Conservation (phyloP, 176 grass and related monocot genomes). For the Leersia perrieri region DNA sequence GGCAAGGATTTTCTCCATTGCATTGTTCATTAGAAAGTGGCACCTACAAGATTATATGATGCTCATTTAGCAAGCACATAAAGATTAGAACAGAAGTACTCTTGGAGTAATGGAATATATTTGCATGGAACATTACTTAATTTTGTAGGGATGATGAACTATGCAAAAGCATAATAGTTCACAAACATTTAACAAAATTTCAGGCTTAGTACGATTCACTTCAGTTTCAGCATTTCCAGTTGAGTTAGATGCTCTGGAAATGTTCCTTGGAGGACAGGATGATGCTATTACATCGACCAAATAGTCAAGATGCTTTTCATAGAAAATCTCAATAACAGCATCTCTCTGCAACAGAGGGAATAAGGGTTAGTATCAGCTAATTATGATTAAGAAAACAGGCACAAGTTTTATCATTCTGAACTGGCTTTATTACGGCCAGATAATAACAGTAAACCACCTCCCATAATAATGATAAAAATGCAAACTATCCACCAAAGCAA, state of each 20-base stretch:
- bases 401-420: conserved; percentile 13
- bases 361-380: conserved; percentile 31
- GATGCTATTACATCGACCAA: conserved; percentile 96
- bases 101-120: conserved; percentile 20
- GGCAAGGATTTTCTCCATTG: conserved; percentile 85
- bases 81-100: conserved; percentile 16
- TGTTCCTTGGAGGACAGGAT: conserved; percentile 55
- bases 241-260: conserved; percentile 41
- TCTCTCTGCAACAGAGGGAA: conserved; percentile 70
- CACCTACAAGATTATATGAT: conserved; percentile 59
- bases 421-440: background rate
- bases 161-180: conserved; percentile 97
- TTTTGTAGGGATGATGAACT: conserved; percentile 92
- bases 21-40: conserved; percentile 92
- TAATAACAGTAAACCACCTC: background rate
- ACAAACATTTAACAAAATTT: conserved; percentile 93
- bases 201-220: conserved; percentile 57
- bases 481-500: background rate
- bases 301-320: conserved; percentile 90
- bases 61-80: conserved; percentile 37
- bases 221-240: conserved; percentile 33
- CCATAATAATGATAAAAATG: conserved; percentile 6
- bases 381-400: conserved; percentile 13
- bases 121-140: conserved; percentile 66
- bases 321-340: conserved; percentile 90